phyloP scores from a whole-genome alignment of 805 yeast species.

The Saccharomycopsis oosterbeekiorum region DNA sequence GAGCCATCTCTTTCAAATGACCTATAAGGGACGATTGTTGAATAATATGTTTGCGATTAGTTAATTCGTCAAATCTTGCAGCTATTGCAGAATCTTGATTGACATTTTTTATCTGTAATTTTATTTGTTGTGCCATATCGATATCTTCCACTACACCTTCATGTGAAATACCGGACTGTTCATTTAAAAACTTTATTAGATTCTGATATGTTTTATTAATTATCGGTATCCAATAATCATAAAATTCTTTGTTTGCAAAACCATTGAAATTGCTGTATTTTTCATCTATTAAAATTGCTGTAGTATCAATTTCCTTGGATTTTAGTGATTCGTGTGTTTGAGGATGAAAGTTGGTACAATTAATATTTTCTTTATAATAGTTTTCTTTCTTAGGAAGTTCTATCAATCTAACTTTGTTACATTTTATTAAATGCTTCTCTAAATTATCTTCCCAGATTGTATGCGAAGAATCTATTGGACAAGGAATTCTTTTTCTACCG shows the following conservation, averaged over 20 bases:
- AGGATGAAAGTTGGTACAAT: neutral
- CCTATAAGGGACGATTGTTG: slow-evolving; percentile 80
- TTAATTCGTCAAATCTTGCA: slow-evolving; percentile 36
- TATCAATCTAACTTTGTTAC: slow-evolving; percentile 37
- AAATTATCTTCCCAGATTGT: slow-evolving; percentile 56
- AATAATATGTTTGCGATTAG: slow-evolving; percentile 61
- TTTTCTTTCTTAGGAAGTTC: neutral
- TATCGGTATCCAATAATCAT: slow-evolving; percentile 25
- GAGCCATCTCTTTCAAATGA: slow-evolving; percentile 36
- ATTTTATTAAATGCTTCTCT: slow-evolving; percentile 46
- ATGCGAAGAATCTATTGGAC: slow-evolving; percentile 73
- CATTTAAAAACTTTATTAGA: neutral
- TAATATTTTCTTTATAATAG: neutral
- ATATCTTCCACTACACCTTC: neutral
- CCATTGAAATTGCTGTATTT: slow-evolving; percentile 10
- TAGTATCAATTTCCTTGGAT: neutral
- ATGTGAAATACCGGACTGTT: neutral
- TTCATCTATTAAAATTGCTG: slow-evolving; percentile 8
- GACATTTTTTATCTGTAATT: slow-evolving; percentile 23
- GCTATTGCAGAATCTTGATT: slow-evolving; percentile 23
- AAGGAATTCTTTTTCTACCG: slow-evolving; percentile 40
- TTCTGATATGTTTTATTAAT: slow-evolving; percentile 31
- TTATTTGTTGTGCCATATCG: slow-evolving; percentile 4
- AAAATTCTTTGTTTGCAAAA: slow-evolving; percentile 11
- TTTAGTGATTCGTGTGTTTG: neutral